These are phyloP conservation scores for Colletotrichum higginsianum DNA, from an alignment of 2,329 filamentous ascomycete species.

Conservation along the genomic window DNA sequence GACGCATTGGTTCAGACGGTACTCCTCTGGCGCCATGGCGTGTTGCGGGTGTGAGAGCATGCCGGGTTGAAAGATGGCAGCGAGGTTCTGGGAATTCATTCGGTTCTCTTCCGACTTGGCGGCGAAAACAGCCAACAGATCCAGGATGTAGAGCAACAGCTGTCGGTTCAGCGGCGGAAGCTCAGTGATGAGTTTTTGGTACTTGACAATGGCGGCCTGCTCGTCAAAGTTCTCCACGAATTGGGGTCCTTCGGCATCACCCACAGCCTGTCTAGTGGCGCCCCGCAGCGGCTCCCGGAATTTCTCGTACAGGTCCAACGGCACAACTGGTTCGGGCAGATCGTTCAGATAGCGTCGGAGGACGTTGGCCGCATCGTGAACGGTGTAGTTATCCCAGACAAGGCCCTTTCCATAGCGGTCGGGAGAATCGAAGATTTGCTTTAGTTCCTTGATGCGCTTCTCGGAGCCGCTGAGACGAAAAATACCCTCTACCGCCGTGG, in stretches of 20 bases:
- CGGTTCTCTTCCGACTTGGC: slow-evolving; percentile 97
- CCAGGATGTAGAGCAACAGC: slow-evolving; percentile 93
- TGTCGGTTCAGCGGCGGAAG: slow-evolving; percentile 94
- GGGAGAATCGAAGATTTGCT: slow-evolving; percentile 91
- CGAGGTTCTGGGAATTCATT: slow-evolving; percentile 95
- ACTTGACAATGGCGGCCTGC: slow-evolving; percentile 81
- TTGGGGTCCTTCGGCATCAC: slow-evolving; percentile 77
- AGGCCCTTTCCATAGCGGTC: slow-evolving; percentile 96
- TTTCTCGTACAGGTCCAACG: slow-evolving; percentile 90
- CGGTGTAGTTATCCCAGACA: slow-evolving; percentile 97
- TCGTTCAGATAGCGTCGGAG: slow-evolving; percentile 96
- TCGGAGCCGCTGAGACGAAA: slow-evolving; percentile 96
- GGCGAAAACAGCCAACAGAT: slow-evolving; percentile 95
- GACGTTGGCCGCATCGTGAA: slow-evolving; percentile 98
- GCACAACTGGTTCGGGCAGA: slow-evolving; percentile 95
- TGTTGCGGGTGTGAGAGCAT: slow-evolving; percentile 94
- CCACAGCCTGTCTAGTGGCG: slow-evolving; percentile 80
- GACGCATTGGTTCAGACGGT: slow-evolving; percentile 95
- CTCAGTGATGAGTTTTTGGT: slow-evolving; percentile 93
- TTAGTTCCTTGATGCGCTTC: slow-evolving; percentile 97
- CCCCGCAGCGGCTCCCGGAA: slow-evolving; percentile 88
- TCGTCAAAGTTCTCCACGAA: slow-evolving; percentile 76
- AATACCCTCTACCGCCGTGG: slow-evolving; percentile 94
- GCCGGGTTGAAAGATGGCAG: slow-evolving; percentile 97
- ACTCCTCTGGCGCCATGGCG: slow-evolving; percentile 95